Base-by-base conservation (phyloP, 1,284 basidiomycete species). In the Austroboletus niveus region DNA sequence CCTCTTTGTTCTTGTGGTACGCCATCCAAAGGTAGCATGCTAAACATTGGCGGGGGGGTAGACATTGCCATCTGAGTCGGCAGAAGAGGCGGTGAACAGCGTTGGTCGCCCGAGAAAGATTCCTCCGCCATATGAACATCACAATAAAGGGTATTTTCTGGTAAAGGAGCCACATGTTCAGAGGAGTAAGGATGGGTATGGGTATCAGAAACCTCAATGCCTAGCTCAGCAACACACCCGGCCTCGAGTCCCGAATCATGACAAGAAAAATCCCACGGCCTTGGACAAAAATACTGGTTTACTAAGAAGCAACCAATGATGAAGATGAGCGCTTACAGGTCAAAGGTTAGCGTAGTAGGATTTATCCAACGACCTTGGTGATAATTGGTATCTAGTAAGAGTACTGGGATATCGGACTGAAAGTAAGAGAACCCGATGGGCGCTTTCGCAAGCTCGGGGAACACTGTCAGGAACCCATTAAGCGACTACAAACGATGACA, bases 221-320 rank as follows among this genome's bases (percentile, higher is more conserved):
- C 27, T 22, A 42, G 41, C 36, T 49, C 15, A n/a, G 40, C 42
- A 35, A 42, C 14, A 11, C 30, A 12, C 7, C 32, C 5, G 15
- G 45, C 14, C 27, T 68, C 63, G 17, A 68, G 60, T 31, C 61
- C 67, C n/a, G 32, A 55, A 9, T 49, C 44, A 12, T 34, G 15
- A 29, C 69, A 70, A 7, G 48, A 45, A 48, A 62, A 70, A 30
- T 57, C 52, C 68, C 68, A 67, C 27, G 24, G 38, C 50, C 68
- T 66, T 49, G 41, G 22, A 47, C 12, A 41, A 30, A 12, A 4
- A 44, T 5, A 11, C 10, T 24, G 11, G 32, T 54, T 47, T 31
- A 36, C 36, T 9, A 49, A 45, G 14, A 14, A 14, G 15, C 22
- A 17, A 42, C 12, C 7, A 27, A 10, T 11, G 31, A 48, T 20